Evolutionary conservation across 2,329 filamentous ascomycete species (phyloP), one percentile per base, ranked within the genome.

Genomic region (Huntiella omanensis): DNA sequence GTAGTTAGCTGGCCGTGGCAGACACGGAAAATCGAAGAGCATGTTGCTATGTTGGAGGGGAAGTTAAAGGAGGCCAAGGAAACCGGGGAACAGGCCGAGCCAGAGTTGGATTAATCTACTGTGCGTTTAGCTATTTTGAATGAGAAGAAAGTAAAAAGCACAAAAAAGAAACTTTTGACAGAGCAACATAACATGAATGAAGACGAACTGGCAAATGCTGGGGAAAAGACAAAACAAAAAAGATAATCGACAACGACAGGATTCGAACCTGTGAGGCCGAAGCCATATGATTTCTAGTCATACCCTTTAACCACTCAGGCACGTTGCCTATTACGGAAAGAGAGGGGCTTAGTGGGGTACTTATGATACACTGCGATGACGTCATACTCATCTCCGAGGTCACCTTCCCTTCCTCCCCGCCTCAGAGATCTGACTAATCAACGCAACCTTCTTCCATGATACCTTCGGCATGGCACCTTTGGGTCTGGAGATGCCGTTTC

Each of bases 21-120:
- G 48, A 63, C 61, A 46, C 55, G 56, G 46, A 66, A 65, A 58
- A 66, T 66, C 36, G 54, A 58, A 45, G 57, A 53, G 4, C 58
- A 62, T 33, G 59, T 60, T 3, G 57, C 57, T 15, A 51, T 54
- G 46, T 46, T 64, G 43, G 60, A 62, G 50, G 52, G 51, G 40
- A 54, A 52, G 49, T 46, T 54, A 33, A 49, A 50, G 37, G 53
- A 54, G 35, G 45, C 49, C 35, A 47, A 44, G 10, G 11, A 5
- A 10, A 33, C 32, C n/a, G 33, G 12, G 12, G 33, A 33, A n/a
- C n/a, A 35, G n/a, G 7, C 28, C 1, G 45, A 47, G 11, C 16
- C 36, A 41, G 22, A 33, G 17, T 11, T 13, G 41, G 19, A 17
- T 35, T 15, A 22, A 3, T 34, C 7, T 7, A 35, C 3, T 12